Percentiles rank a stretch among this genome's conserved stretches.
These are phyloP conservation scores for Diospyros kaki DNA, from an alignment of 148 eudicot genomes.

Conservation along the genomic window DNA sequence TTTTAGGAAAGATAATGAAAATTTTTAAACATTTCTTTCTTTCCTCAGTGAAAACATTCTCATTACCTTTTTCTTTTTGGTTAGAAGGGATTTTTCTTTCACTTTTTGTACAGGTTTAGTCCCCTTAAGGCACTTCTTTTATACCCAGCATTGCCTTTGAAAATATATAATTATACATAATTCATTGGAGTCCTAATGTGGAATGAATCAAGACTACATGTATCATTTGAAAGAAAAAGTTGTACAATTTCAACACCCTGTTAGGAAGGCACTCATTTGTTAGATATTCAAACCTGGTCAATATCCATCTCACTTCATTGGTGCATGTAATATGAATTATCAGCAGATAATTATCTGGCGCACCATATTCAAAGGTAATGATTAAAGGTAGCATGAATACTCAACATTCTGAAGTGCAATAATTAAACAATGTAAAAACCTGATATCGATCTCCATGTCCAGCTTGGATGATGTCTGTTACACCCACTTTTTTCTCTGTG, in stretches of 20 bases:
- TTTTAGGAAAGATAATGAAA: too few relatives aligned
- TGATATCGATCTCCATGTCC: conserved; percentile 84
- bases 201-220: too few relatives aligned
- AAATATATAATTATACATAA: too few relatives aligned
- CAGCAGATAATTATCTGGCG: not conserved
- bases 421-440: conserved; percentile 32
- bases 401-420: conserved; percentile 4
- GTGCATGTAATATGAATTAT: not conserved
- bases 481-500: conserved; percentile 67
- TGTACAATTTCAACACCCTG: not conserved
- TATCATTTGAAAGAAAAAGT: too few relatives aligned
- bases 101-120: too few relatives aligned
- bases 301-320: not conserved
- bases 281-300: not conserved
- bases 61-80: too few relatives aligned
- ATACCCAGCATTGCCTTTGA: too few relatives aligned
- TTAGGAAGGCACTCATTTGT: not conserved
- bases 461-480: conserved; percentile 71
- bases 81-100: too few relatives aligned
- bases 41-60: too few relatives aligned
- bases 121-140: too few relatives aligned
- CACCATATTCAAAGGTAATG: not conserved
- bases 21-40: too few relatives aligned
- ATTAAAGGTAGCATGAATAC: not conserved
- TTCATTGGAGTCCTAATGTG: too few relatives aligned